Base-by-base conservation (phyloP, 2,329 filamentous ascomycete species). In the Fusarium nygamai region DNA sequence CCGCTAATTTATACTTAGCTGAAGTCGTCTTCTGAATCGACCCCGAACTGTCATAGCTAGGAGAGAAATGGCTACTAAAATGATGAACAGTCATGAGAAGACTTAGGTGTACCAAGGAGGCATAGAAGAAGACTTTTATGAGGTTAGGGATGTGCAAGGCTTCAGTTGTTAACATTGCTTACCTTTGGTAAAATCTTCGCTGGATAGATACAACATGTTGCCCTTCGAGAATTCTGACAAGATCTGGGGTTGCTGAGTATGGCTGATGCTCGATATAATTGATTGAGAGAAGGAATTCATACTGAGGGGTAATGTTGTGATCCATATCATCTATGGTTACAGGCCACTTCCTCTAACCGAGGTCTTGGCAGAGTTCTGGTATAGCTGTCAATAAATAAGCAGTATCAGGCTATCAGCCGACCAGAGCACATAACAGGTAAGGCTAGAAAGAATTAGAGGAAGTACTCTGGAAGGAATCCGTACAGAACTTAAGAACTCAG, bases 171-270 rank as follows among this genome's bases (percentile, higher is more conserved):
- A 22, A 20, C 12, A 29, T 13, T 20, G 33, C 53, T 47, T 6
- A 22, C 43, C 12, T 22, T 33, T 34, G 19, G 17, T 38, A 29
- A 47, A 36, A 1, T 11, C 36, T 16, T 9, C 27, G 6, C 22
- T 34, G 31, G 19, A 12, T 43, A 47, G n/a, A 17, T 27, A 34
- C 14, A n/a, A 39, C 53, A 63, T 39, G 8, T 36, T 36, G 48
- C 10, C 6, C 16, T 16, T 17, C 2, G 19, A 20, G 19, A 33
- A 8, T n/a, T 0, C 12, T 20, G 17, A 4, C 2, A 31, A 13
- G 16, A n/a, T 14, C 14, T 7, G 16, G 5, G 33, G 20, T 12
- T 46, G 22, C 8, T 24, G 29, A 33, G 3, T 7, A 57, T 14
- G 22, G 19, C 5, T 20, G 27, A 33, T 56, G 6, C 8, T 44